phyloP scores from a whole-genome alignment of 2,329 filamentous ascomycete species.

The Apiospora sp. region DNA sequence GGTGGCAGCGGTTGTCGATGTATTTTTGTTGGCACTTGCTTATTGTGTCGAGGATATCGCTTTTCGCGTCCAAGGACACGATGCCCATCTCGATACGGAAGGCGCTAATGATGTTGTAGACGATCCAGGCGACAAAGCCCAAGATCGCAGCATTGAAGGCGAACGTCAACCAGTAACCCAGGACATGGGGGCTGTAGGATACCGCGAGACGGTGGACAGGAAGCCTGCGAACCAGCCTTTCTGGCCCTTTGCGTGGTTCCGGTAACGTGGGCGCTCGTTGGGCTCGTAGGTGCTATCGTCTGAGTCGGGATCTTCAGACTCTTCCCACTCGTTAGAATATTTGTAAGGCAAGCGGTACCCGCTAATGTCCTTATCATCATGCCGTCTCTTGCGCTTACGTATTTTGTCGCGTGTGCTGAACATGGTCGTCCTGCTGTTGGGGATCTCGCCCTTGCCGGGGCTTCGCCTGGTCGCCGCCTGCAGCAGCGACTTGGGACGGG shows the following conservation, averaged over 20 bases:
- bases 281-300: constrained; percentile 51
- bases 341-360: constrained; percentile 54
- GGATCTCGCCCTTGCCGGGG: constrained; percentile 71
- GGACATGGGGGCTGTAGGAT: constrained; percentile 65
- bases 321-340: constrained; percentile 51
- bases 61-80: constrained; percentile 65
- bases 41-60: constrained; percentile 72
- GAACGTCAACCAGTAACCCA: constrained; percentile 67
- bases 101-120: constrained; percentile 73
- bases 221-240: constrained; percentile 53
- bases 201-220: constrained; percentile 61
- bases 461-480: constrained; percentile 45
- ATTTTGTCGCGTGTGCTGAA: constrained; percentile 53
- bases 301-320: constrained; percentile 56
- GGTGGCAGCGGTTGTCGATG: constrained; percentile 76
- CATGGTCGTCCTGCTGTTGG: constrained; percentile 45
- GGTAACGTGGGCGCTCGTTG: constrained; percentile 28
- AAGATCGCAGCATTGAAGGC: constrained; percentile 71
- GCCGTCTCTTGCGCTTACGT: constrained; percentile 62
- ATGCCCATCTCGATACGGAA: constrained; percentile 78
- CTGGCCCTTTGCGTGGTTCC: constrained; percentile 25
- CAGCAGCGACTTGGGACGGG: constrained; percentile 50
- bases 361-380: constrained; percentile 60
- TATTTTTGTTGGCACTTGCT: constrained; percentile 77
- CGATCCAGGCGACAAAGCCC: constrained; percentile 65